Evolutionary conservation across 768 basidiomycete species (phyloP).

Genomic region (Suillus americanus): DNA sequence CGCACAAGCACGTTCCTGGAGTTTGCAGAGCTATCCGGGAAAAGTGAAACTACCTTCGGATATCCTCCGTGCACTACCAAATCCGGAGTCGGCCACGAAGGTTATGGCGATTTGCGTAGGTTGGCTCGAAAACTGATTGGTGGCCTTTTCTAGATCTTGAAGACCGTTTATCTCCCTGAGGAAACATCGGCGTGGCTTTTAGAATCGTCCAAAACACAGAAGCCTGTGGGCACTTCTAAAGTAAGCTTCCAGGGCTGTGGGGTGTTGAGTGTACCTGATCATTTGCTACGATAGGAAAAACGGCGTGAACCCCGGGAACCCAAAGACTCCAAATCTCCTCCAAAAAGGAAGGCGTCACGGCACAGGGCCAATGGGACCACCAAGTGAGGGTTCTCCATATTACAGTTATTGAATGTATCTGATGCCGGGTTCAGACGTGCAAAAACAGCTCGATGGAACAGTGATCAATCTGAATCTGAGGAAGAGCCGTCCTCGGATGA

Average conservation of each 20-base stretch:
- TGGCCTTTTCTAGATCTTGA: slow-evolving; percentile 50
- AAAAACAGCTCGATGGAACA: slow-evolving; percentile 30
- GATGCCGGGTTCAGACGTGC: slow-evolving; percentile 23
- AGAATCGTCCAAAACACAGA: slow-evolving; percentile 43
- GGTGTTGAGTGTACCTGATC: neutral
- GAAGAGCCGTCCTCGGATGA: slow-evolving; percentile 24
- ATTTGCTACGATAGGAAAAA: slow-evolving; percentile 33
- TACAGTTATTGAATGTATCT: slow-evolving; percentile 3
- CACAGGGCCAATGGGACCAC: slow-evolving; percentile 25
- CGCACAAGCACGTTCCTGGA: slow-evolving; percentile 68
- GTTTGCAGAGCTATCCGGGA: slow-evolving; percentile 75
- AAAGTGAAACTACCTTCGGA: slow-evolving; percentile 79
- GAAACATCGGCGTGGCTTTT: slow-evolving; percentile 57
- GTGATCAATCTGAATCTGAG: slow-evolving; percentile 33
- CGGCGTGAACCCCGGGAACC: slow-evolving; percentile 37
- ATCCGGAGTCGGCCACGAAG: slow-evolving; percentile 62
- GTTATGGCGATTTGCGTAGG: slow-evolving; percentile 31
- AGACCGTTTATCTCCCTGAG: slow-evolving; percentile 66
- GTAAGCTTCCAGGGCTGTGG: slow-evolving; percentile 12
- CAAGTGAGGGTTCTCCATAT: slow-evolving; percentile 21
- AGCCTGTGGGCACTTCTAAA: slow-evolving; percentile 32
- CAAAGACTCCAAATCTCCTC: slow-evolving; percentile 50
- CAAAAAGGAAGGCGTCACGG: slow-evolving; percentile 54
- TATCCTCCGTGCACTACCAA: slow-evolving; percentile 73
- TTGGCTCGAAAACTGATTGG: slow-evolving; percentile 1